These are phyloP conservation scores for Limonium bicolor DNA, from an alignment of 148 eudicot genomes.

Conservation along the genomic window DNA sequence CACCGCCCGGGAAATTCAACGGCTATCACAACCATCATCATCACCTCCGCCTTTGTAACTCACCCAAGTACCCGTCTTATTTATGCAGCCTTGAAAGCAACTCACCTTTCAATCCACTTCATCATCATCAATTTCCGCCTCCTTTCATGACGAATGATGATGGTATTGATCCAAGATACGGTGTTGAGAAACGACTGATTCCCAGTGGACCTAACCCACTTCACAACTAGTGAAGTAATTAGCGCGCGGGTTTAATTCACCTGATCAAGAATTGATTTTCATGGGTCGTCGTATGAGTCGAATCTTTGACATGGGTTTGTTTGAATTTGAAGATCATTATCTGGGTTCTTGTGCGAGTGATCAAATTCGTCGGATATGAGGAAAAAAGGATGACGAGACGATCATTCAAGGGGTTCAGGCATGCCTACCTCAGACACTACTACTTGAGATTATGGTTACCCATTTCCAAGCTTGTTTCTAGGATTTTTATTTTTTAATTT, in stretches of 20 bases:
- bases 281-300: too few relatives aligned
- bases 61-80: constrained; percentile 23
- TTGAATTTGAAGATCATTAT: too few relatives aligned
- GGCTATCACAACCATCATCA: constrained; percentile 4
- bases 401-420: too few relatives aligned
- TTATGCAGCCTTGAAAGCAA: constrained; percentile 19
- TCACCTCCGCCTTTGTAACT: constrained; percentile 16
- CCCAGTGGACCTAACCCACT: neutral
- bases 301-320: too few relatives aligned
- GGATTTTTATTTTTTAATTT: neutral
- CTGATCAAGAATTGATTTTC: too few relatives aligned
- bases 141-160: neutral
- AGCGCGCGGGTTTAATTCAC: too few relatives aligned
- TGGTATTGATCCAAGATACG: neutral
- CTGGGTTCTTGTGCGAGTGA: too few relatives aligned
- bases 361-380: too few relatives aligned
- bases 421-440: too few relatives aligned
- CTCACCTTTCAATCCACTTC: neutral
- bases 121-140: neutral
- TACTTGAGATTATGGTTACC: constrained; percentile 4
- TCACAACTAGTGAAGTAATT: neutral
- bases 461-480: constrained; percentile 68
- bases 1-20: constrained; percentile 1
- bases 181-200: neutral
- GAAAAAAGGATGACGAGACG: too few relatives aligned